Evolutionary conservation across 2,329 filamentous ascomycete genomes (phyloP), one percentile per base, ranked within the genome.

Genomic region (Venturia oleaginea): DNA sequence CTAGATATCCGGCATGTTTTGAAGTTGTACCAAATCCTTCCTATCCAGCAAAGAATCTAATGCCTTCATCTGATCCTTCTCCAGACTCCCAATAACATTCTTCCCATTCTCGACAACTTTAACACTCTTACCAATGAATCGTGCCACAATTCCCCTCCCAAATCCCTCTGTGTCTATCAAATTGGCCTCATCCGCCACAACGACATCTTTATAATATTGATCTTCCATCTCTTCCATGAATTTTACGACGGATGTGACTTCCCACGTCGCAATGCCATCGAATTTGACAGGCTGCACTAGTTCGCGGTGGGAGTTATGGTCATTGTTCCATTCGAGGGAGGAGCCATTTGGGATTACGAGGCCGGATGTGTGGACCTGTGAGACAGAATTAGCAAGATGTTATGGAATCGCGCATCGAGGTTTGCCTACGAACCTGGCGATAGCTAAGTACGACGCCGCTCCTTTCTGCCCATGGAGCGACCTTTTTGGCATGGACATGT

Each of bases 381-480:
- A 2, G 38, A 4, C 55, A 15, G 4, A 15, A 40, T 40, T 40
- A 40, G 4, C 38, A 40, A 40, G 38, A 40, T 37, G 11, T 17
- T 2, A 15, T 17, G 4, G 13, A 2, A 15, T 40, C 5, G 38
- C 38, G 38, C 38, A 40, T 13, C 17, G 4, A 59, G 6, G 17
- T 32, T n/a, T 7, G 13, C 10, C 4, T 10, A 40, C 43, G 22
- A 65, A 73, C 71, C 70, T 76, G 74, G 13, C 73, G 71, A 66
- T 75, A 76, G 13, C 69, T 70, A 32, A 68, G 59, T 43, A 40
- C 38, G 17, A 75, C 70, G 3, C 72, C 72, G 65, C 75, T 70
- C 66, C 74, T 73, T 65, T 71, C 65, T 13, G 71, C 71, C 74
- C 73, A 76, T 0, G 74, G 71, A 62, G 68, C 68, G 17, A 75